Percentiles rank a stretch among this genome's conserved stretches.
phyloP scores from a whole-genome alignment of 2,329 filamentous ascomycete genomes.

The Venturia effusa region DNA sequence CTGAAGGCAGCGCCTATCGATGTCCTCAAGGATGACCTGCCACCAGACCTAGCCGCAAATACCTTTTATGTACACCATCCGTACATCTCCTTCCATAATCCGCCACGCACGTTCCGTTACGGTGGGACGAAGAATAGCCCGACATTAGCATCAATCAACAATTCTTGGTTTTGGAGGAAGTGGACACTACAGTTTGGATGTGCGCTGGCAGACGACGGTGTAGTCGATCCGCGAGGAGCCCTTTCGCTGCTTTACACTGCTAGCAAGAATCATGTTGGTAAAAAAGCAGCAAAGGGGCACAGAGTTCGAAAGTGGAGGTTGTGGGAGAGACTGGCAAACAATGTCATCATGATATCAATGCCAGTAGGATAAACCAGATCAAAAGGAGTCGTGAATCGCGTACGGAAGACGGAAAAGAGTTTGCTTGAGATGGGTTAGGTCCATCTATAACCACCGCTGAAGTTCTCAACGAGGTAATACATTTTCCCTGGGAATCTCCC shows the following conservation, averaged over 20 bases:
- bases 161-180: conserved; percentile 18
- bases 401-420: conserved; percentile 6
- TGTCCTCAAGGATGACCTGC: neutral
- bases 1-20: neutral
- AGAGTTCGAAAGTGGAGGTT: conserved; percentile 21
- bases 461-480: conserved; percentile 17
- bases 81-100: conserved; percentile 21
- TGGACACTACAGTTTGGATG: conserved; percentile 23
- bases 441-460: neutral
- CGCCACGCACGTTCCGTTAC: conserved; percentile 20
- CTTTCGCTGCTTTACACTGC: conserved; percentile 19
- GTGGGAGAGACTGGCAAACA: conserved; percentile 22
- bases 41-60: neutral
- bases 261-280: neutral
- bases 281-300: conserved; percentile 19
- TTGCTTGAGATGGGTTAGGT: neutral
- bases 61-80: conserved; percentile 22
- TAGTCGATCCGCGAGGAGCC: conserved; percentile 22
- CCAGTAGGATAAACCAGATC: neutral
- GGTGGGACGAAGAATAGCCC: conserved; percentile 15
- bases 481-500: conserved; percentile 19
- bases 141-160: conserved; percentile 20
- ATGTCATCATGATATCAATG: conserved; percentile 19
- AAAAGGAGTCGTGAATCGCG: neutral
- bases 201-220: conserved; percentile 14